phyloP scores from a whole-genome alignment of 129 eudicot genomes.

The Flaveria trinervia region DNA sequence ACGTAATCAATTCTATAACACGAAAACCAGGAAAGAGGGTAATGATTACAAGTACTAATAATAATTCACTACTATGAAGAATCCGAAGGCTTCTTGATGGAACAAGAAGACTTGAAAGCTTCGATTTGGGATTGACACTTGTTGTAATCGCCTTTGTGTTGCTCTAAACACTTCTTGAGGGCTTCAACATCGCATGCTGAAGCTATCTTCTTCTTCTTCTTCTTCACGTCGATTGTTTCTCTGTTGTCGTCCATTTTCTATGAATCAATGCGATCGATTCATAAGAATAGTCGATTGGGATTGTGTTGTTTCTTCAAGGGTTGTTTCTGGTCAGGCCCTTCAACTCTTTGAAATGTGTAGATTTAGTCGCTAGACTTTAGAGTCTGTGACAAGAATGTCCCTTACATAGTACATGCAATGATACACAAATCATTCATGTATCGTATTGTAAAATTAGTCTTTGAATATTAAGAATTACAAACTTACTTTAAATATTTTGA shows the following conservation, averaged over 20 bases:
- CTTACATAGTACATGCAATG: too few species aligned
- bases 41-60: background rate
- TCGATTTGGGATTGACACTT: slow-evolving; percentile 69
- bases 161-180: slow-evolving; percentile 65
- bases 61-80: background rate
- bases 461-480: too few species aligned
- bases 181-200: slow-evolving; percentile 74
- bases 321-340: too few species aligned
- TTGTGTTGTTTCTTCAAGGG: too few species aligned
- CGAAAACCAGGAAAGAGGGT: background rate
- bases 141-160: slow-evolving; percentile 62
- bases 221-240: slow-evolving; percentile 20
- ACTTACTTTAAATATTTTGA: too few species aligned
- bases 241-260: slow-evolving; percentile 28
- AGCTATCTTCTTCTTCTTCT: slow-evolving; percentile 25
- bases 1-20: background rate
- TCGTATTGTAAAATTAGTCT: too few species aligned
- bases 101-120: slow-evolving; percentile 69
- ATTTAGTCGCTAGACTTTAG: too few species aligned
- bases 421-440: too few species aligned
- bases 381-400: too few species aligned
- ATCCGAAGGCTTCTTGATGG: slow-evolving; percentile 43
- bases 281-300: too few species aligned
- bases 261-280: too few species aligned
- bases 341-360: too few species aligned